phyloP scores from a whole-genome alignment of 768 basidiomycete species.

The Lactifluus subvellereus region DNA sequence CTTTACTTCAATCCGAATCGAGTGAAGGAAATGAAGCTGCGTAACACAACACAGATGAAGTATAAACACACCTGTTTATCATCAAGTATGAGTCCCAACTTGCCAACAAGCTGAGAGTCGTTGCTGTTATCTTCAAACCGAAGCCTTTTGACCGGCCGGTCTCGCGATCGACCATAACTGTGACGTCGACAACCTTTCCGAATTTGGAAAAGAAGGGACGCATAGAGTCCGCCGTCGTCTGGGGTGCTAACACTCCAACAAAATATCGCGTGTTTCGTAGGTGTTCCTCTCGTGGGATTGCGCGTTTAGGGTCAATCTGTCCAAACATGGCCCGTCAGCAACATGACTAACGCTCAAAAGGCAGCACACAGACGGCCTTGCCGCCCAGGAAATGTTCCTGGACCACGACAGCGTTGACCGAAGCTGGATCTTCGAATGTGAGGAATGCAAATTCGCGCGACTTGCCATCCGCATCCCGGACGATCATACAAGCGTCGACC shows the following conservation, averaged over 20 bases:
- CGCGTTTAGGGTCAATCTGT: conserved; percentile 99
- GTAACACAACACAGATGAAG: no score
- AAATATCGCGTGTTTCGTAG: conserved; percentile 91
- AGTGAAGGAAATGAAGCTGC: background rate
- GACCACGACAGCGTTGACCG: conserved; percentile 94
- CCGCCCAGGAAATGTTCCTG: conserved; percentile 90
- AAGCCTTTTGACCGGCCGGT: conserved; percentile 95
- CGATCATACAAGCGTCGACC: no score
- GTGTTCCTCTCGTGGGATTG: conserved; percentile 94
- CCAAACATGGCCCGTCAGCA: conserved; percentile 15
- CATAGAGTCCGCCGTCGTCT: conserved; percentile 91
- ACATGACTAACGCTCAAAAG: background rate
- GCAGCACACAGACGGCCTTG: no score
- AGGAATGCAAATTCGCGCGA: conserved; percentile 97
- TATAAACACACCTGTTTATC: conserved; percentile 73
- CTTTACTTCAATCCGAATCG: conserved; percentile 87
- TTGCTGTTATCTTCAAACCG: conserved; percentile 93
- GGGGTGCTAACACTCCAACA: conserved; percentile 90
- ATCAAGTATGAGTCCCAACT: conserved; percentile 73
- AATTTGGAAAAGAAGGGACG: conserved; percentile 90
- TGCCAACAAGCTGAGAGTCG: conserved; percentile 82
- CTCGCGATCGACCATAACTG: conserved; percentile 97
- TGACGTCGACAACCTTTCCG: conserved; percentile 94
- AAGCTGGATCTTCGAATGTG: conserved; percentile 89
- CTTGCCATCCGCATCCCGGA: conserved; percentile 83